Base-by-base conservation (phyloP, 441 rosid species). In the Bruguiera hainesii region DNA sequence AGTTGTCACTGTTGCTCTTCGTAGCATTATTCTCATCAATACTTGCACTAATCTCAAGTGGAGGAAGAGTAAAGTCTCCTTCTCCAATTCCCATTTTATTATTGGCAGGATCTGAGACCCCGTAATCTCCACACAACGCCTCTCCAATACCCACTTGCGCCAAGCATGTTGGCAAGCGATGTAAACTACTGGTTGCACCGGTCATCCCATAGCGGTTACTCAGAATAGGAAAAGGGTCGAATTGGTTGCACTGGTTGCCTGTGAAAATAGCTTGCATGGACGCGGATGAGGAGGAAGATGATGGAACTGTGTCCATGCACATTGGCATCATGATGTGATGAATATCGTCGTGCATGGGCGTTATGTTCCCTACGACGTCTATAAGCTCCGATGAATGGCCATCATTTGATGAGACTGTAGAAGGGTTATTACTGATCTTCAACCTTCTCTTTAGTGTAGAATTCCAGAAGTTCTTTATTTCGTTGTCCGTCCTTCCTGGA, bases 381-480 rank as follows among this genome's bases (percentile, higher is more conserved):
- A 72, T 78, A 4, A 73, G 70, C 56, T 89, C 91, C 0, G 79
- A 75, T 1, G 81, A 75, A 59, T 85, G 86, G 19, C 89, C 83
- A 1, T 83, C 69, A 68, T 83, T 87, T 35, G 90, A 88, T 42
- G 97, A 87, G 31, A 84, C 53, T 9, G 84, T 70, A 0, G 89
- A 71, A 35, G 78, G 42, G 31, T 73, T 79, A 78, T 83, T 86
- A 25, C 86, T 73, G 57, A 73, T 75, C 76, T 80, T 87, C 61
- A 86, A 57, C 70, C 98, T 85, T 75, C 85, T 91, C 84, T 91
- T 94, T 56, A 94, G 75, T 6, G 98, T 88, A 4, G 98, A 94
- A 72, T 94, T 91, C 98, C 98, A 94, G 67, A 94, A 94, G 42
- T 94, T 94, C 76, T 94, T 94, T 65, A 93, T 91, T 73, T 93